Percentiles rank a stretch among this genome's conserved stretches.
Conservation (phyloP, 2,329 filamentous ascomycete genomes). For the Ophidiomyces ophidiicola region DNA sequence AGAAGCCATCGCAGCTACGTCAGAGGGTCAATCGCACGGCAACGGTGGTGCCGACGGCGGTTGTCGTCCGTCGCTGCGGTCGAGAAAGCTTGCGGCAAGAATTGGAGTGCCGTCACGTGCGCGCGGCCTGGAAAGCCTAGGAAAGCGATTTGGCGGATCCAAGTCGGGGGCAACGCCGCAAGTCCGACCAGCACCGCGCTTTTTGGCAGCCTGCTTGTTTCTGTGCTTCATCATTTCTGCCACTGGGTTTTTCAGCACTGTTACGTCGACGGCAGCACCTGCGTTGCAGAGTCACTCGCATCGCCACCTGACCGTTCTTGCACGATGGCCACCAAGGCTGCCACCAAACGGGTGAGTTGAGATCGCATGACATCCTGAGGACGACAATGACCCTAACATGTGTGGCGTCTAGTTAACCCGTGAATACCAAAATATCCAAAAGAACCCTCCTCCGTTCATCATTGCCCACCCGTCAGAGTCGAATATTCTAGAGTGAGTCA, state of each 20-base stretch:
- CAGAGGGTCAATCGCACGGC: conserved; percentile 21
- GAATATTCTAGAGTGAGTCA: conserved; percentile 79
- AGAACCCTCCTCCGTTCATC: conserved; percentile 80
- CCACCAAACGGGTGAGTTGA: conserved; percentile 54
- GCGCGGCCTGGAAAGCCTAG: too few species aligned
- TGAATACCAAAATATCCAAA: conserved; percentile 53
- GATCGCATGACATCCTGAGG: conserved; percentile 11
- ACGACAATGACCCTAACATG: conserved; percentile 9
- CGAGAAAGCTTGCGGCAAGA: too few species aligned
- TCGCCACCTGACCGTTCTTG: not conserved
- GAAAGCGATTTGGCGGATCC: too few species aligned
- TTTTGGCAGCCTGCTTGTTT: not conserved
- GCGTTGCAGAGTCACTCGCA: not conserved
- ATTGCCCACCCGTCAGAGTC: conserved; percentile 76
- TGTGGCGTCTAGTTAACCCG: conserved; percentile 40
- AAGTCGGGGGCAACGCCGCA: too few species aligned
- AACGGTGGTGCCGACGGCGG: not conserved
- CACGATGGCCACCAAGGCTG: conserved; percentile 58
- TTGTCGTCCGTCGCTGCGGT: not conserved
- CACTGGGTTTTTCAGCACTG: not conserved
- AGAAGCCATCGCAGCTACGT: conserved; percentile 33
- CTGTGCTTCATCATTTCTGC: not conserved
- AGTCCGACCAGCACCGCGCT: too few species aligned
- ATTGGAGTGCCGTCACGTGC: too few species aligned
- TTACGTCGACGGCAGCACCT: not conserved